Evolutionary conservation across 1,284 basidiomycete species (phyloP), one percentile per base, ranked within the genome.

Genomic region (Heterobasidion annosum): DNA sequence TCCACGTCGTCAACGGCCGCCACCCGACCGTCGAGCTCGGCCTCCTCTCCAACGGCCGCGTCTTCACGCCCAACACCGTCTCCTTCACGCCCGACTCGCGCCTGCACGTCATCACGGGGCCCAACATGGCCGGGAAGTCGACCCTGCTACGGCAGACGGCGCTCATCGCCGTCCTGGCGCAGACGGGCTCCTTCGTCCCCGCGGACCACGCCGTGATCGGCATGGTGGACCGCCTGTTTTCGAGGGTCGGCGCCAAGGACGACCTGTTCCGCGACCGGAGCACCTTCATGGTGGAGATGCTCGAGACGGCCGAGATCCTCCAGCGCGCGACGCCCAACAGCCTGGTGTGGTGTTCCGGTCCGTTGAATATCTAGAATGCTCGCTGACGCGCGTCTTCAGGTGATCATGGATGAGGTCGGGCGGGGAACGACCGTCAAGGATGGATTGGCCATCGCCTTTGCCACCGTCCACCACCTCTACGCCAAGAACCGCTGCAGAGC

Each of bases 401-500:
- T 97, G 16, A 94, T 98, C 60, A 95, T 98, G 91, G 94, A 98
- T 66, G 96, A 99, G 71, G 91, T 99, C 16, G 96, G 96, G 2
- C 77, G 96, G 60, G 96, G 96, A 18, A 99, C 97, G 2, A 94
- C 93, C 0, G 85, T 95, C 5, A 80, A 85, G 55, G 94, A 98
- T 60, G 96, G 97, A 3, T 71, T 98, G 15, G 89, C 94, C 0
- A 93, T 99, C 48, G 94, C 95, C 1, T 98, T 93, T 66, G 91
- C 93, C 0, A 86, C 93, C 1, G 75, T 97, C 12, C 83, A 94
- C 64, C 86, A 96, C 64, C 78, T 99, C 13, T 72, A 88, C 46
- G 70, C 75, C 15, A 71, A 79, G n/a, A 93, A 91, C 63, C 72
- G 75, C 52, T 93, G 90, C 65, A 81, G 93, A 19, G 81, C 90